Base-by-base conservation (phyloP, 2,329 filamentous ascomycete species). In the Magnaporthiopsis incrustans region DNA sequence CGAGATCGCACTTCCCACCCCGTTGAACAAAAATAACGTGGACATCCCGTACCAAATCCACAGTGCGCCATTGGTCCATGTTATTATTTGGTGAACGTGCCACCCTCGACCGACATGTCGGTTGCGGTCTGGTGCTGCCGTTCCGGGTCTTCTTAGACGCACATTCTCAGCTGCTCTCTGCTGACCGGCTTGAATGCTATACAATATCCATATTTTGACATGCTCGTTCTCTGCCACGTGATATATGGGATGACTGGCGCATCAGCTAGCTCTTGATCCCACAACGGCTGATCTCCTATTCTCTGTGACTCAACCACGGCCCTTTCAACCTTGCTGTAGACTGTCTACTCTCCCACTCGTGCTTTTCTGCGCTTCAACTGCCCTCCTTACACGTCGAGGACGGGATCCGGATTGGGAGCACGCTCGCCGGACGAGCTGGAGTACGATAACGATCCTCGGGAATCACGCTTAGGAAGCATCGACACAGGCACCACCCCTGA, bases 401-500 rank as follows among this genome's bases (percentile, higher is more conserved):
- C n/a, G 44, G 44, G n/a, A 25, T 53, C 44, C 5, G n/a, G n/a
- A 53, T 10, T 4, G 8, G 22, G n/a, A 22, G n/a, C 44, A n/a
- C 8, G 44, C 44, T 53, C 44, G 44, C 18, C 44, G 44, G 44
- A n/a, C 44, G 44, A 53, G 22, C 22, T 25, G 22, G 22, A 25
- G 22, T 53, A n/a, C 7, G 44, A 53, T 53, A 18, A 18, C 61
- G 76, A 78, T 63, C 69, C 72, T 26, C 74, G 72, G 64, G 69
- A 70, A 18, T 78, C 77, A 30, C 12, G 74, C 72, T 67, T 73
- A 44, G 74, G 72, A 22, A 77, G 72, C 64, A 69, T 72, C 59
- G 75, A 71, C 60, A 73, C 72, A 63, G 77, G 77, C 65, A 77
- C 78, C 32, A 83, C 81, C 25, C 80, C 81, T n/a, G 73, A 78